These are phyloP conservation scores for Fraxinus floribunda DNA, from an alignment of 305 asterid species.

Conservation along the genomic window DNA sequence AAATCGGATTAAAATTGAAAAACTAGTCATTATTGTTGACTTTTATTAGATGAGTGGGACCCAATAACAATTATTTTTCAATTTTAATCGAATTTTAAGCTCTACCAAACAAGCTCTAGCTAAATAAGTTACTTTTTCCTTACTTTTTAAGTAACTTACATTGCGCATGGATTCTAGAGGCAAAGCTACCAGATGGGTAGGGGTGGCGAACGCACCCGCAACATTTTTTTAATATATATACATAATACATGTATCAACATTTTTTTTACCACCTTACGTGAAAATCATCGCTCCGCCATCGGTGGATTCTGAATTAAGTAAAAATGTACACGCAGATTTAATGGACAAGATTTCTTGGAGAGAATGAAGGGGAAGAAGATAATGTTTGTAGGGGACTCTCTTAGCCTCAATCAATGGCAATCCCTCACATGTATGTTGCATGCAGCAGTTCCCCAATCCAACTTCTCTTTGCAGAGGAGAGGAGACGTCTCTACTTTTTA, in stretches of 20 bases:
- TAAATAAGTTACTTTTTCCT: background rate
- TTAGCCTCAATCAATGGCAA: slow-evolving; percentile 76
- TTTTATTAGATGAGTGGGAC: too few relatives aligned
- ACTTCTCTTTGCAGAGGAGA: slow-evolving; percentile 33
- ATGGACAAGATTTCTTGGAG: slow-evolving; percentile 48
- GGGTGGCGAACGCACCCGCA: background rate
- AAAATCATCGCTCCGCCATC: background rate
- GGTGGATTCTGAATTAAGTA: background rate
- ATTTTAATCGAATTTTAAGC: too few relatives aligned
- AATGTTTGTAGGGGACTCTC: slow-evolving; percentile 68
- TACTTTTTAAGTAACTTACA: background rate
- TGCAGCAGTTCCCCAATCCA: slow-evolving; percentile 42
- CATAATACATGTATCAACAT: background rate
- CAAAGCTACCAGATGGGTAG: background rate
- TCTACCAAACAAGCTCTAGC: too few relatives aligned
- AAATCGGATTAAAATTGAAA: too few relatives aligned
- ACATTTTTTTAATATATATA: background rate
- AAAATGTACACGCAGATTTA: slow-evolving; percentile 37
- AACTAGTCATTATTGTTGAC: too few relatives aligned
- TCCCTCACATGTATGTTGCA: slow-evolving; percentile 78
- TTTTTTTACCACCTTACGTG: background rate
- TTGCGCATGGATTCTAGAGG: background rate
- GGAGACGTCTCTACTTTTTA: slow-evolving; percentile 51
- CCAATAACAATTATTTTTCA: too few relatives aligned
- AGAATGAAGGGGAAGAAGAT: slow-evolving; percentile 55